Percentiles rank a stretch among this genome's conserved stretches.
These are phyloP conservation scores for Phytopythium helicoides DNA, from an alignment of 352 stramenopile genomes.

Conservation along the genomic window DNA sequence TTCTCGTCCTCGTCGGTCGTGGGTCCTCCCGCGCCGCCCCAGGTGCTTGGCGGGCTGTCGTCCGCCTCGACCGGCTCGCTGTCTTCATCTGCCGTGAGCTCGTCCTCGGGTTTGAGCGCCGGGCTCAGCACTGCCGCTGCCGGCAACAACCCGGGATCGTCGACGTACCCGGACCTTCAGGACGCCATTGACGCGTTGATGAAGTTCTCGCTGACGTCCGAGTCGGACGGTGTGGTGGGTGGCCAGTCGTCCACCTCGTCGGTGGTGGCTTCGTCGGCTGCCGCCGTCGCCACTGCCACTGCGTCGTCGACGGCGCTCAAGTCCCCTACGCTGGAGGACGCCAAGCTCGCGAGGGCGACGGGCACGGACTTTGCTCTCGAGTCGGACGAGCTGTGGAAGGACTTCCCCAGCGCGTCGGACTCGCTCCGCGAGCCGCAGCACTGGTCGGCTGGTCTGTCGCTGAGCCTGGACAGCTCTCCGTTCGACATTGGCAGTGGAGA, in stretches of 20 bases:
- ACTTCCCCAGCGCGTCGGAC: constrained; percentile 45
- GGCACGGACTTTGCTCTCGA: constrained; percentile 60
- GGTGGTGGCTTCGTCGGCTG: no score
- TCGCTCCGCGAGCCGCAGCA: constrained; percentile 37
- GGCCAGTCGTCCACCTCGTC: no score
- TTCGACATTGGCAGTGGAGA: constrained; percentile 21
- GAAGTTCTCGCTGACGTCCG: constrained; percentile 74
- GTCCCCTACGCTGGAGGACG: constrained; percentile 2
- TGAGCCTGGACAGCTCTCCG: constrained; percentile 48
- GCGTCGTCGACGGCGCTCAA: constrained; percentile 9
- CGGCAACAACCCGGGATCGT: constrained; percentile 23
- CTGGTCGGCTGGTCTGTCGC: constrained; percentile 57
- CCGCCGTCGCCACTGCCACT: constrained; percentile 12
- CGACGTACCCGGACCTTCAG: constrained; percentile 74
- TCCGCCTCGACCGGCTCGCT: background rate
- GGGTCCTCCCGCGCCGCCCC: constrained; percentile 11
- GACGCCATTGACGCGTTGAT: constrained; percentile 87
- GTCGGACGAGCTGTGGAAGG: constrained; percentile 76
- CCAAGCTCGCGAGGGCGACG: constrained; percentile 9
- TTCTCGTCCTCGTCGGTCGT: constrained; percentile 21
- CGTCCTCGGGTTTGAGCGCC: no score
- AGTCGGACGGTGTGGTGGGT: no score
- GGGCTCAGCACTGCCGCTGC: constrained; percentile 10
- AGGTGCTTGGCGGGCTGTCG: constrained; percentile 16
- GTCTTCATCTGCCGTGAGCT: background rate